phyloP scores from a whole-genome alignment of 768 basidiomycete genomes.

The Piloderma croceum region DNA sequence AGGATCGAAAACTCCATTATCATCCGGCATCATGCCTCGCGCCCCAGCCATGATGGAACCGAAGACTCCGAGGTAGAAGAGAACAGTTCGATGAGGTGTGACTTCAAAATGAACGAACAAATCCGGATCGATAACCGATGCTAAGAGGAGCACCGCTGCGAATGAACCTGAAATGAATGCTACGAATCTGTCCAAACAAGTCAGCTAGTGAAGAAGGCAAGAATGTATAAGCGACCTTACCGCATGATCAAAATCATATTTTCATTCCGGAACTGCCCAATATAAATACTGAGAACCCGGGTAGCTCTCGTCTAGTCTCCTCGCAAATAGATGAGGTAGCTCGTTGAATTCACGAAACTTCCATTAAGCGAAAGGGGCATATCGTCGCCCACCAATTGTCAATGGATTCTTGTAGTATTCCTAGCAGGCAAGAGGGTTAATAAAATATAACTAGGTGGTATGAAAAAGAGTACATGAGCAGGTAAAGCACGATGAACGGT shows the following conservation, averaged over 20 bases:
- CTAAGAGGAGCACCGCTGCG: conserved; percentile 88
- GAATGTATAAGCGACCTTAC: conserved; percentile 38
- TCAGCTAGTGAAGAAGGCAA: conserved; percentile 2
- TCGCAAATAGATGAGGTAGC: conserved; percentile 84
- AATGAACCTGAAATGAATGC: conserved; percentile 96
- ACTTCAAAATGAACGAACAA: conserved; percentile 92
- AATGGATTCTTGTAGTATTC: conserved; percentile 99
- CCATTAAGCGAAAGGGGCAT: conserved; percentile 95
- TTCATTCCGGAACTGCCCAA: conserved; percentile 96
- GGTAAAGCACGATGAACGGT: conserved; percentile 94
- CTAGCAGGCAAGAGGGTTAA: conserved; percentile 34
- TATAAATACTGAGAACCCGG: conserved; percentile 90
- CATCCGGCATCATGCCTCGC: conserved; percentile 92
- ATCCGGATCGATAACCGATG: conserved; percentile 90
- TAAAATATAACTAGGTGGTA: conserved; percentile 90
- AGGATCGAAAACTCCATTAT: conserved; percentile 90
- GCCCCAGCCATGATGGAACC: conserved; percentile 85
- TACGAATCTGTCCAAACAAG: conserved; percentile 92
- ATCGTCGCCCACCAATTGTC: conserved; percentile 84
- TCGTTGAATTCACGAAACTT: conserved; percentile 99
- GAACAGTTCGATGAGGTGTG: conserved; percentile 83
- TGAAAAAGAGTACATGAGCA: conserved; percentile 98
- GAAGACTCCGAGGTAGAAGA: conserved; percentile 90
- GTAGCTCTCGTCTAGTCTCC: conserved; percentile 83
- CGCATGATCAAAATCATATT: conserved; percentile 85